Conservation (phyloP, 108 stramenopile genomes). For the Schizochytrium sp. region DNA sequence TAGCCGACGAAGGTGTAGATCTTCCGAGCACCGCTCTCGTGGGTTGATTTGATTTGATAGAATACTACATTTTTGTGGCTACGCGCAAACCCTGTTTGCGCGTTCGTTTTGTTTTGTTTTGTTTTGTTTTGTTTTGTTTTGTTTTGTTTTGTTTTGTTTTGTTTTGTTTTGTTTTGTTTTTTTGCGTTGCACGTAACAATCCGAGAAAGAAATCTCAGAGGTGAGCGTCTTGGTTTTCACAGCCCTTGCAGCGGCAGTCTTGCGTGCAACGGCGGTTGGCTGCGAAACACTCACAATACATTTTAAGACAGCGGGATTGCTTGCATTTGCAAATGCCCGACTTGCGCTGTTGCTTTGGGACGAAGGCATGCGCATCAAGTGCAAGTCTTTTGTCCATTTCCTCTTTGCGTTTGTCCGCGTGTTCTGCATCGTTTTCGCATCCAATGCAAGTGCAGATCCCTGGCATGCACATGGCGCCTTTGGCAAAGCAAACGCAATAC, state of each 20-base stretch:
- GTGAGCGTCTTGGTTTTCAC: neutral
- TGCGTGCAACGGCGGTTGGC: neutral
- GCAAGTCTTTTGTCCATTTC: constrained; percentile 6
- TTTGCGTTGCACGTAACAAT: neutral
- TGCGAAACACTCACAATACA: constrained; percentile 54
- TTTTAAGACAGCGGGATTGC: constrained; percentile 51
- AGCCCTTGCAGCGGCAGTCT: neutral
- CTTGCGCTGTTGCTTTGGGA: constrained; percentile 19
- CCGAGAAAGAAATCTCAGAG: neutral
- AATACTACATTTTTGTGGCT: neutral
- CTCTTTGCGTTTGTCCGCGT: neutral
- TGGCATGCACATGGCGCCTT: constrained; percentile 55
- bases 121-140: neutral
- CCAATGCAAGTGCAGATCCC: constrained; percentile 18
- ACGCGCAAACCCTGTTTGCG: neutral
- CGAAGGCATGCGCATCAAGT: constrained; percentile 14
- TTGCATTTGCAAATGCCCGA: constrained; percentile 34
- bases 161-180: neutral
- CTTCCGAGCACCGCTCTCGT: too few relatives aligned
- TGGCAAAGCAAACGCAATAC: constrained; percentile 89
- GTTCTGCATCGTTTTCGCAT: neutral
- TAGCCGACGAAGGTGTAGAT: too few relatives aligned
- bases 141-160: neutral
- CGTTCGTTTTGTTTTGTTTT: neutral
- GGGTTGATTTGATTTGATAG: neutral